Base-by-base conservation (phyloP, 495 filamentous ascomycete species). In the Diplogelasinospora grovesii region DNA sequence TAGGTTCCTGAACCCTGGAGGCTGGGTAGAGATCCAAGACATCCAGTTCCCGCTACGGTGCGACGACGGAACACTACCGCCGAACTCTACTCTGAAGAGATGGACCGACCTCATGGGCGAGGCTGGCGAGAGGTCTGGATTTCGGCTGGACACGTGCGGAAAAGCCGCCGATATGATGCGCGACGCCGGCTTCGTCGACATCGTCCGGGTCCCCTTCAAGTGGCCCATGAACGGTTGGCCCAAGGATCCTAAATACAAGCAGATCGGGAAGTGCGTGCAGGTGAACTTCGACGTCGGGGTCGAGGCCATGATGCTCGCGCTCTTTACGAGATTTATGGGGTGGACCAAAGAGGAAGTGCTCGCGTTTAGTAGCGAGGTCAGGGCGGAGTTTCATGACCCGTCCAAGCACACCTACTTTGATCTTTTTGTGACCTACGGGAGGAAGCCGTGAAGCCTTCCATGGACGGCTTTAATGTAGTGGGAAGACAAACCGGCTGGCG, bases 141-240 rank as follows among this genome's bases (percentile, higher is more conserved):
- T 74, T 56, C 69, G 75, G 16, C 52, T 61, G 14, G 56, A 52
- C 36, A 60, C 67, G 18, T 62, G 58, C 4, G 52, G 55, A 0
- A 45, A 52, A 15, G 52, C 59, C 16, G 46, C 69, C 36, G 51
- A 52, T 10, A 65, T 63, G 45, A 60, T 77, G 36, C 61, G 68
- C 20, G 70, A 69, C 5, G 72, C 66, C 16, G 77, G 78, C 0
- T 82, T 81, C 50, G 51, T 65, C 11, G 71, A 78, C 37, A 67
- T 81, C 16, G 46, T 45, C 8, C 68, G 76, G 26, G 60, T 16
- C 47, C 51, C 38, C 10, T 73, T 70, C 45, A 77, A 78, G 50
- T 59, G 74, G 19, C 81, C 81, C 3, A 57, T 66, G 6, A 81
- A 78, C 21, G 59, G 69, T 7, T 81, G 77, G 79, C 67, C 79